phyloP scores from a whole-genome alignment of 768 basidiomycete genomes.

The Panaeolus cyanescens region DNA sequence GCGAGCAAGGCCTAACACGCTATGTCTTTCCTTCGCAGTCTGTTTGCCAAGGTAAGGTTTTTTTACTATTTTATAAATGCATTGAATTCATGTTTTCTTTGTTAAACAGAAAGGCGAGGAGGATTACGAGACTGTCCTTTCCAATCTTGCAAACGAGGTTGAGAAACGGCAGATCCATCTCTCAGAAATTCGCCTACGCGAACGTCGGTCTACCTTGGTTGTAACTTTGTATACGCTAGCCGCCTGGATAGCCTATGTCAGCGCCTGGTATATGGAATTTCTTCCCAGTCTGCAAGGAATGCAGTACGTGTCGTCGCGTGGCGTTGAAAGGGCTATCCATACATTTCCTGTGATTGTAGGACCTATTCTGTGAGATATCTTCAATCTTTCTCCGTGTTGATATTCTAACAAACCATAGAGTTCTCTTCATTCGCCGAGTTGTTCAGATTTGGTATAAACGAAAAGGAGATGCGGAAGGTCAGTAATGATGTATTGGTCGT shows the following conservation, averaged over 20 bases:
- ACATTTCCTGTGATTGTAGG: constrained; percentile 67
- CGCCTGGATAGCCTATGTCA: constrained; percentile 71
- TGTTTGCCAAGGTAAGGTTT: constrained; percentile 32
- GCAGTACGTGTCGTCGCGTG: constrained; percentile 22
- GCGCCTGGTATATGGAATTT: constrained; percentile 68
- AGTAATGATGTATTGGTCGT: constrained; percentile 14
- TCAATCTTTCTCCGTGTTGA: constrained; percentile 7
- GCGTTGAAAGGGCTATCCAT: constrained; percentile 45
- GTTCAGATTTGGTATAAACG: constrained; percentile 84
- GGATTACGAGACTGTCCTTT: constrained; percentile 78
- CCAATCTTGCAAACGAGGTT: constrained; percentile 66
- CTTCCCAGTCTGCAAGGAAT: constrained; percentile 45
- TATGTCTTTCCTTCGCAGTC: constrained; percentile 24
- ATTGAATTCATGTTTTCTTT: background rate
- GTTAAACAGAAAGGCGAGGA: constrained; percentile 52
- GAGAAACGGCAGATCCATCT: constrained; percentile 73
- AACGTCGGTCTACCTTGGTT: constrained; percentile 75
- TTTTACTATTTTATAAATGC: background rate
- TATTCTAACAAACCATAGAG: constrained; percentile 28
- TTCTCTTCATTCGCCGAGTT: constrained; percentile 76
- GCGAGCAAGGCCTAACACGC: background rate
- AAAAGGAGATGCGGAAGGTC: constrained; percentile 82
- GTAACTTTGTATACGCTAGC: constrained; percentile 80
- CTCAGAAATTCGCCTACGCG: constrained; percentile 82
- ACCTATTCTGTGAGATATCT: constrained; percentile 70